These are phyloP conservation scores for Bacterosira constricta DNA, from an alignment of 108 stramenopile genomes.

Conservation along the genomic window DNA sequence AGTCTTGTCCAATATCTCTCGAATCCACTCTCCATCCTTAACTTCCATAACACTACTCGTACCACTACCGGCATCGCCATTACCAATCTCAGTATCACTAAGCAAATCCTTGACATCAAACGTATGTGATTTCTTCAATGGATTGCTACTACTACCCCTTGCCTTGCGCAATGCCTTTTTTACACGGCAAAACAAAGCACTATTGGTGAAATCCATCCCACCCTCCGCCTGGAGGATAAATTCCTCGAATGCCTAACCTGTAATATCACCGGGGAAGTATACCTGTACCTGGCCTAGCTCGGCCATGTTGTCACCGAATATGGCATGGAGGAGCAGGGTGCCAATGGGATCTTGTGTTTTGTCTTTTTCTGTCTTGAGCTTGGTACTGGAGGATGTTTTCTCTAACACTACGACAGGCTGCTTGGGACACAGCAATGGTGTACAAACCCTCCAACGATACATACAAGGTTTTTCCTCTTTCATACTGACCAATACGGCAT, in stretches of 20 bases:
- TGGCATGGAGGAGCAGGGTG: neutral
- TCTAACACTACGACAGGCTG: too few relatives aligned
- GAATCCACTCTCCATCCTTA: conserved; percentile 57
- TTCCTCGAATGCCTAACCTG: conserved; percentile 6
- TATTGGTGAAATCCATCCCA: conserved; percentile 12
- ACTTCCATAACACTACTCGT: neutral
- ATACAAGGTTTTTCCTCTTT: conserved; percentile 46
- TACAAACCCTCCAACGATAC: conserved; percentile 71
- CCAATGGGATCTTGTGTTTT: conserved; percentile 10
- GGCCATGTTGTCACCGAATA: conserved; percentile 20
- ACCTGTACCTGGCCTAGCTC: neutral
- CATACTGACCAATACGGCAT: conserved; percentile 24
- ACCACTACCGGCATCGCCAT: neutral
- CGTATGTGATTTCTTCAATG: too few relatives aligned
- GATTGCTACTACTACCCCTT: neutral
- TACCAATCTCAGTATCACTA: neutral
- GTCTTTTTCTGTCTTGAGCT: neutral
- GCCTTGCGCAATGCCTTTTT: conserved; percentile 1
- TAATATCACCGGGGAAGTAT: conserved; percentile 2
- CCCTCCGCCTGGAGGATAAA: conserved; percentile 4
- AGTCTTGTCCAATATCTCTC: conserved; percentile 54
- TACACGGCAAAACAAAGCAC: neutral
- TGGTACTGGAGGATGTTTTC: too few relatives aligned
- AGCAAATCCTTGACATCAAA: neutral
- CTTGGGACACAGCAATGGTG: conserved; percentile 63